phyloP scores from a whole-genome alignment of 345 rosid species.

The Acer negundo region DNA sequence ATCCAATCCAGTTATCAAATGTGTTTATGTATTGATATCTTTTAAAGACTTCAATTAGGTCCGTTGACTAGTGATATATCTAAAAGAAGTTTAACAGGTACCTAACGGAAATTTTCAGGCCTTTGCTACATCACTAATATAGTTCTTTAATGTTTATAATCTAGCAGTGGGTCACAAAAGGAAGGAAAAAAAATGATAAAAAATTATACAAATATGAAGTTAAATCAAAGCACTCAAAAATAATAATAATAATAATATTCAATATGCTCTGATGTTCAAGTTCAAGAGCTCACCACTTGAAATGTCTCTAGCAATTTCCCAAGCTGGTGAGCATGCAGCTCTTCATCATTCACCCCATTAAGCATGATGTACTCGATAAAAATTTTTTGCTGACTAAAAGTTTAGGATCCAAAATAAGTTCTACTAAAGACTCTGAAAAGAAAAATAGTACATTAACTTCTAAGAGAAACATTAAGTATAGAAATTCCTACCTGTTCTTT shows the following conservation, averaged over 20 bases:
- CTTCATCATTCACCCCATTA: slow-evolving; percentile 88
- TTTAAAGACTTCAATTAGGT: not conserved
- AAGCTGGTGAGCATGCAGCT: slow-evolving; percentile 77
- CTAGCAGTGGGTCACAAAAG: not conserved
- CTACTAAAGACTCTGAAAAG: not conserved
- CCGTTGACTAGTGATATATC: not conserved
- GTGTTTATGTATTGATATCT: not conserved
- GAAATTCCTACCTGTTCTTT: slow-evolving; percentile 55
- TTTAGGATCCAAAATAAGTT: slow-evolving; percentile 18
- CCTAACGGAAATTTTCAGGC: not conserved
- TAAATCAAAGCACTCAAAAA: not conserved
- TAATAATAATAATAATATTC: not conserved
- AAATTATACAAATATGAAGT: not conserved
- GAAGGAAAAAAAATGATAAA: no score
- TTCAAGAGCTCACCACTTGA: slow-evolving; percentile 68
- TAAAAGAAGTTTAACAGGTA: not conserved
- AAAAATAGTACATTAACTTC: slow-evolving; percentile 2
- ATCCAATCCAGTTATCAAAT: not conserved
- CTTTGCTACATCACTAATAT: not conserved
- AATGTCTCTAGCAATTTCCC: slow-evolving; percentile 77
- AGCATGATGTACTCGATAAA: slow-evolving; percentile 98
- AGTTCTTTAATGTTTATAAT: not conserved
- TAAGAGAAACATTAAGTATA: slow-evolving; percentile 15
- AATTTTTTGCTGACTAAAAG: slow-evolving; percentile 71
- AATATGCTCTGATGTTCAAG: slow-evolving; percentile 6